These are phyloP conservation scores for Salix koriyanagi DNA, from an alignment of 345 rosid species.

Conservation along the genomic window DNA sequence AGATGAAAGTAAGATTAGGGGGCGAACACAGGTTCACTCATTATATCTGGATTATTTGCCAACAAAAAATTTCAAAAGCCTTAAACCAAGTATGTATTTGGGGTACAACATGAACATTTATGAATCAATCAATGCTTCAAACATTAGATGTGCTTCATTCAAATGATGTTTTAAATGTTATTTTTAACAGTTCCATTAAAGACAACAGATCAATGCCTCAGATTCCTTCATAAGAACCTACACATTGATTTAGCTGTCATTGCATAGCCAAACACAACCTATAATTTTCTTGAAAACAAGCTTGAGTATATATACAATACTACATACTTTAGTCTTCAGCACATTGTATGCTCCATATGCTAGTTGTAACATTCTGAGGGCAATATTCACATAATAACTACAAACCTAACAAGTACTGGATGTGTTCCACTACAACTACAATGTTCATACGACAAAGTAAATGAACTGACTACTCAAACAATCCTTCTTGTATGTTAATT, in stretches of 20 bases:
- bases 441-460: neutral
- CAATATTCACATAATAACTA: neutral
- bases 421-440: neutral
- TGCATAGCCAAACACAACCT: neutral
- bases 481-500: neutral
- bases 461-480: neutral
- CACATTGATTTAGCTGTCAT: neutral
- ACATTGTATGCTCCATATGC: neutral
- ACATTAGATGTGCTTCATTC: neutral
- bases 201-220: neutral
- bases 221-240: neutral
- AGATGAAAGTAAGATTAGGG: neutral
- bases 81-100: neutral
- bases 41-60: neutral
- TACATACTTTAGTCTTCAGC: neutral
- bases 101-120: neutral
- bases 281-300: neutral
- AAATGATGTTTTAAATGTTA: neutral
- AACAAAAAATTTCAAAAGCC: neutral
- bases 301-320: neutral
- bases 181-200: neutral
- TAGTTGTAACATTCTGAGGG: neutral
- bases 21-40: neutral
- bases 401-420: neutral
- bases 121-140: constrained; percentile 3